A percentile compares a stretch with the other conserved stretches of the same genome.
Evolutionary conservation across 495 filamentous ascomycete species (phyloP).

Genomic region (Xylaria bambusicola): DNA sequence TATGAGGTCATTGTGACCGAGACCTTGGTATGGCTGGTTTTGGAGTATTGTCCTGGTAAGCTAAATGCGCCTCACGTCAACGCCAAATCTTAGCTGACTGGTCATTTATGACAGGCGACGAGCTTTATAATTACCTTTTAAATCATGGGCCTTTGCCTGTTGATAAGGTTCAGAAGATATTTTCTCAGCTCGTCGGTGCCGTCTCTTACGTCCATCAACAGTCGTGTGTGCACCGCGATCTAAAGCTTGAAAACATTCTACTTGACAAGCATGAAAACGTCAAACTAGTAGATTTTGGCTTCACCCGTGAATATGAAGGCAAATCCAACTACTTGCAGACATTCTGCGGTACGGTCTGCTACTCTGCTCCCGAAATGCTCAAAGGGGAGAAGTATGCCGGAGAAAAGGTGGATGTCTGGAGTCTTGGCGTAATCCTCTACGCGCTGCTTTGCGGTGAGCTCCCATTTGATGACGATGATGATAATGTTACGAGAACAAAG

Average conservation of each 20-base stretch:
- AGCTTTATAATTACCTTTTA: conserved; percentile 93
- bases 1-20: conserved; percentile 99
- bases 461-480: conserved; percentile 94
- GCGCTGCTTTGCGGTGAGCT: conserved; percentile 89
- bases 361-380: conserved; percentile 97
- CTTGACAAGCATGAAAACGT: conserved; percentile 97
- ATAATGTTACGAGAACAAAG: conserved; percentile 77
- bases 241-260: conserved; percentile 96
- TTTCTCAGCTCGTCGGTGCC: conserved; percentile 92
- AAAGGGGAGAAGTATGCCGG: conserved; percentile 97
- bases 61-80: background rate
- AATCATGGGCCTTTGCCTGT: conserved; percentile 79
- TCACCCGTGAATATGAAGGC: conserved; percentile 95
- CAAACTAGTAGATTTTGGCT: conserved; percentile 98
- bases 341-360: conserved; percentile 96
- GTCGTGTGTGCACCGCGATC: conserved; percentile 92
- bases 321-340: conserved; percentile 95
- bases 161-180: conserved; percentile 92
- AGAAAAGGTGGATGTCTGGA: conserved; percentile 98
- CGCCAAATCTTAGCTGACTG: background rate
- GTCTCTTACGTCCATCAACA: conserved; percentile 95
- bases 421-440: conserved; percentile 93
- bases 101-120: conserved; percentile 66
- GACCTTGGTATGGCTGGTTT: conserved; percentile 87
- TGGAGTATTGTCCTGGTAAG: conserved; percentile 96